These are phyloP conservation scores for Coffea eugenioides DNA, from an alignment of 257 asterid species.

Conservation along the genomic window DNA sequence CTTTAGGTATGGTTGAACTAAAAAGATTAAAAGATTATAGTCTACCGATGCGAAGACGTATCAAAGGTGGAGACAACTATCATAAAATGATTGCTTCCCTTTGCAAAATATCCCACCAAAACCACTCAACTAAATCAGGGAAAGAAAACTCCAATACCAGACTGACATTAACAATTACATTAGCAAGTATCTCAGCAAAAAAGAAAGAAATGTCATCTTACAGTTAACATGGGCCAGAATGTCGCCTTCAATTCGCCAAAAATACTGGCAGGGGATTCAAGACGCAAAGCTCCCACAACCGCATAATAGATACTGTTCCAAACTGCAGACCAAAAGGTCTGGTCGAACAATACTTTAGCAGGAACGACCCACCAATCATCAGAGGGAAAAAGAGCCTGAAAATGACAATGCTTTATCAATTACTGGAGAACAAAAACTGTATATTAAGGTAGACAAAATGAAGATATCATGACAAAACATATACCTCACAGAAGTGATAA, in stretches of 20 bases:
- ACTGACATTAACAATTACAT: neutral
- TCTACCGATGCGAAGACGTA: neutral
- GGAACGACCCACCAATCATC: constrained; percentile 97
- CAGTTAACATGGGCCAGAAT: constrained; percentile 81
- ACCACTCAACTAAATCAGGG: neutral
- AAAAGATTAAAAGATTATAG: neutral
- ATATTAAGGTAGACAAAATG: neutral
- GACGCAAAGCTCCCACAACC: constrained; percentile 63
- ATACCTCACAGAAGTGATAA: constrained; percentile 84
- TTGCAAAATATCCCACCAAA: neutral
- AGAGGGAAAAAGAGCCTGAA: constrained; percentile 75
- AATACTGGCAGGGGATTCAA: constrained; percentile 64
- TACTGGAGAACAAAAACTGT: constrained; percentile 1
- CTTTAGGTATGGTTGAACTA: neutral
- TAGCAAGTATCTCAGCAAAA: neutral
- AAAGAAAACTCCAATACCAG: neutral
- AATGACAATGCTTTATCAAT: neutral
- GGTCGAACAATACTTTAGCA: constrained; percentile 76
- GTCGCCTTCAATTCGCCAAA: constrained; percentile 66
- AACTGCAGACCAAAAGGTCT: constrained; percentile 73
- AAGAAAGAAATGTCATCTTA: constrained; percentile 38
- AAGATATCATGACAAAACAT: neutral
- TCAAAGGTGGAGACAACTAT: neutral
- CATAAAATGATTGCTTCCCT: neutral
- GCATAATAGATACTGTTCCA: constrained; percentile 85